Evolutionary conservation across 139 green algal species (phyloP).

Genomic region (Volvox africanus): DNA sequence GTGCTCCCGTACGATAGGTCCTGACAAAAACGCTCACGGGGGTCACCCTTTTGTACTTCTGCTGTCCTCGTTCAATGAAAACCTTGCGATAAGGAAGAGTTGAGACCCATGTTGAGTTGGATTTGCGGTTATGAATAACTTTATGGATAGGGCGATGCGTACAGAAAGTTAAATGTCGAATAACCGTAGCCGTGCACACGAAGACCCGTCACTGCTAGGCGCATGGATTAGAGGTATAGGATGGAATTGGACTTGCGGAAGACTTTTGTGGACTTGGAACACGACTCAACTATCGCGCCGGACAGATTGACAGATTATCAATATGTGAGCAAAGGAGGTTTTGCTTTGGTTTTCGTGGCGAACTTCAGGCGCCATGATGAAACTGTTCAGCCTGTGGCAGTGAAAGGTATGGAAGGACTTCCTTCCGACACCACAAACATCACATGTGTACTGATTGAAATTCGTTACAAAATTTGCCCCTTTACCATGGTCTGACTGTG

Average conservation of each 20-base stretch:
- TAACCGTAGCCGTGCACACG: not conserved
- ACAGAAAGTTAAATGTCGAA: not conserved
- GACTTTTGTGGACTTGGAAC: slow-evolving; percentile 24
- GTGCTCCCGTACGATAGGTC: too few species aligned
- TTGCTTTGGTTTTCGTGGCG: slow-evolving; percentile 16
- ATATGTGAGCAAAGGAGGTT: slow-evolving; percentile 24
- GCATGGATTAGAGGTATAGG: not conserved
- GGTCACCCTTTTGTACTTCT: too few species aligned
- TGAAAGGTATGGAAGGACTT: not conserved
- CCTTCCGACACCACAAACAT: not conserved
- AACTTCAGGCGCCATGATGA: not conserved
- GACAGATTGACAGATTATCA: not conserved
- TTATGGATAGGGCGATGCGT: not conserved
- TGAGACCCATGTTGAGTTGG: too few species aligned
- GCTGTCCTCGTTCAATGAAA: too few species aligned
- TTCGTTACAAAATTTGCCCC: not conserved
- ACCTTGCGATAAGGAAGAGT: too few species aligned
- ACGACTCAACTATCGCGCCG: not conserved
- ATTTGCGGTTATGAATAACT: not conserved
- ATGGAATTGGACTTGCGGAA: not conserved
- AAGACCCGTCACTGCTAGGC: not conserved
- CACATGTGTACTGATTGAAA: not conserved
- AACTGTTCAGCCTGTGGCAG: not conserved
- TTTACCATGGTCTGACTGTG: not conserved
- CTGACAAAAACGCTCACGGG: too few species aligned